These are phyloP conservation scores for Rhodotorula sp. DNA, from an alignment of 1,284 basidiomycete genomes.

Conservation along the genomic window DNA sequence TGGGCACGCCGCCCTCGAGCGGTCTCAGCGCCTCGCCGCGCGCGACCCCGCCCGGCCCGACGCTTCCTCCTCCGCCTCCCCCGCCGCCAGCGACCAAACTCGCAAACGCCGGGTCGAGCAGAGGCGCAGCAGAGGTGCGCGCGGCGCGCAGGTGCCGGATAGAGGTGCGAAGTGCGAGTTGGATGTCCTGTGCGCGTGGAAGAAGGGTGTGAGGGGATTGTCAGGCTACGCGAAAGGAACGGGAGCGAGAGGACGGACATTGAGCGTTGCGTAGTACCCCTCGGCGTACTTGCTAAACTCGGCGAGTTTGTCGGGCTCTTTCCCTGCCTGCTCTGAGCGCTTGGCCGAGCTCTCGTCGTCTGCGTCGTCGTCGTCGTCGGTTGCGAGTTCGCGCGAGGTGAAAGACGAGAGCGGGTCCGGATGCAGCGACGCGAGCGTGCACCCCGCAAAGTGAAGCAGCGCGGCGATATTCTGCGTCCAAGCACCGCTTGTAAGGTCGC, in stretches of 20 bases:
- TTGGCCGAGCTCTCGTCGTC: background rate
- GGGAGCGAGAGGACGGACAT: constrained; percentile 17
- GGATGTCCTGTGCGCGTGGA: constrained; percentile 29
- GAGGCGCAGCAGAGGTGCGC: constrained; percentile 18
- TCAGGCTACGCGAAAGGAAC: background rate
- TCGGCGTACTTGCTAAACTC: constrained; percentile 36
- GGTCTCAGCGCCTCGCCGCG: constrained; percentile 10
- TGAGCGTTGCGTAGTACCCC: constrained; percentile 36
- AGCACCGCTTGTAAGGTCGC: background rate
- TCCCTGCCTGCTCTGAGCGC: background rate
- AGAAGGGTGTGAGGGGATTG: background rate
- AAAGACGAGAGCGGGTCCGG: constrained; percentile 37
- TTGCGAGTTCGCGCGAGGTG: constrained; percentile 21
- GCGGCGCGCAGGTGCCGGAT: constrained; percentile 37
- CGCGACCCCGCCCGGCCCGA: constrained; percentile 36
- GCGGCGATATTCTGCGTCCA: constrained; percentile 32
- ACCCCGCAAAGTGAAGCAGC: constrained; percentile 38
- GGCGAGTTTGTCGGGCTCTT: constrained; percentile 12
- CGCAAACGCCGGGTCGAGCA: constrained; percentile 34
- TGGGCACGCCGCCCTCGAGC: background rate
- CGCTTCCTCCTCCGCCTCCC: background rate
- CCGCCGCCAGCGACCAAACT: constrained; percentile 1
- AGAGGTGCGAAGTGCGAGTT: constrained; percentile 37
- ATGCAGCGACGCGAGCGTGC: constrained; percentile 36
- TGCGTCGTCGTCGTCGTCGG: constrained; percentile 9